These are phyloP conservation scores for Lactifluus piperatus DNA, from an alignment of 768 basidiomycete species.

Conservation along the genomic window DNA sequence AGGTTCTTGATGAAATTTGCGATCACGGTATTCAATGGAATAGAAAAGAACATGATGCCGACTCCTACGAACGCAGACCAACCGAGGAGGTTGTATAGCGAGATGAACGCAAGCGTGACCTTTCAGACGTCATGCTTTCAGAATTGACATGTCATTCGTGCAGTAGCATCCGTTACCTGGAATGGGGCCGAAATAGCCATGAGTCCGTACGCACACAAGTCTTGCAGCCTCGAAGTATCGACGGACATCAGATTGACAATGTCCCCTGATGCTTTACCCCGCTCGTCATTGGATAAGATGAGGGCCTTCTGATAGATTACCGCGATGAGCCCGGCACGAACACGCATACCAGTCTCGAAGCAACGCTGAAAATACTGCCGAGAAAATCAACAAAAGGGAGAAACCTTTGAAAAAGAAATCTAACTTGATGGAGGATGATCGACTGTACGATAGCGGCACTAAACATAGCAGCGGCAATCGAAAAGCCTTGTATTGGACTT, in stretches of 20 bases:
- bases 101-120: constrained; percentile 84
- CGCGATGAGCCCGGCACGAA: constrained; percentile 80
- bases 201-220: constrained; percentile 74
- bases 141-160: not conserved
- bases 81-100: constrained; percentile 81
- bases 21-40: constrained; percentile 67
- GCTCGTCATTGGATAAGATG: constrained; percentile 78
- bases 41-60: constrained; percentile 75
- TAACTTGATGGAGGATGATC: constrained; percentile 68
- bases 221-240: constrained; percentile 70
- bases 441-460: constrained; percentile 71
- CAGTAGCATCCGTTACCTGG: constrained; percentile 41
- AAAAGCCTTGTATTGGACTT: constrained; percentile 57
- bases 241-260: constrained; percentile 94
- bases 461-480: constrained; percentile 76
- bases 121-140: constrained; percentile 23
- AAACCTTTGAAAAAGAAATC: not conserved
- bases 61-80: constrained; percentile 90
- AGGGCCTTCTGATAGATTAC: constrained; percentile 83
- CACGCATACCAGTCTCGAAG: constrained; percentile 86
- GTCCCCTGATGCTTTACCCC: constrained; percentile 75
- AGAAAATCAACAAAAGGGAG: not conserved
- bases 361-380: constrained; percentile 76
- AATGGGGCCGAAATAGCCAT: constrained; percentile 82
- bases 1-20: constrained; percentile 63